These are phyloP conservation scores for Solanum chmielewskii DNA, from an alignment of 257 asterid species.

Conservation along the genomic window DNA sequence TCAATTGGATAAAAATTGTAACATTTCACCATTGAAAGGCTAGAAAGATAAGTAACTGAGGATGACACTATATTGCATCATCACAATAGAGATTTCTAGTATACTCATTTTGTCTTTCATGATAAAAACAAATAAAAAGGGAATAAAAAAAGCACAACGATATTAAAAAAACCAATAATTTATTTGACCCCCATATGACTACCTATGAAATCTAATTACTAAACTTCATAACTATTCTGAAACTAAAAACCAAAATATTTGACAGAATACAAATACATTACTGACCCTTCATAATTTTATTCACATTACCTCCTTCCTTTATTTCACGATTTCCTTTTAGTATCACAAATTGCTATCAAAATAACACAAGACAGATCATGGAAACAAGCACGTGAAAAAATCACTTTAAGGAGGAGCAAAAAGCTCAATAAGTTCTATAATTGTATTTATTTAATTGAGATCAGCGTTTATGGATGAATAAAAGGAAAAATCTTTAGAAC, in stretches of 20 bases:
- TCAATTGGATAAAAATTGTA: too few relatives aligned
- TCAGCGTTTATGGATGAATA: background rate
- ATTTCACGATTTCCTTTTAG: background rate
- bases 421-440: background rate
- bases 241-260: background rate
- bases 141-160: too few relatives aligned
- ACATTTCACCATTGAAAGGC: too few relatives aligned
- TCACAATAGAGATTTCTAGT: too few relatives aligned
- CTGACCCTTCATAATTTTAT: background rate
- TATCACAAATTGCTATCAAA: background rate
- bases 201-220: too few relatives aligned
- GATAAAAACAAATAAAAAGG: too few relatives aligned
- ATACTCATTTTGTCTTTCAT: too few relatives aligned
- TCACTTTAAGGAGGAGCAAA: background rate
- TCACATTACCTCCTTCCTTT: background rate
- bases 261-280: background rate
- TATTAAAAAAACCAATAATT: too few relatives aligned
- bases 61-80: too few relatives aligned
- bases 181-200: too few relatives aligned
- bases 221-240: too few relatives aligned
- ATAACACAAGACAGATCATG: background rate
- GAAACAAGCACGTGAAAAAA: background rate
- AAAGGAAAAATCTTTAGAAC: background rate
- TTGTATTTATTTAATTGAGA: background rate
- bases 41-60: too few relatives aligned